Evolutionary conservation across 257 asterid genomes (phyloP).

Genomic region (Solanum chiquidenum): DNA sequence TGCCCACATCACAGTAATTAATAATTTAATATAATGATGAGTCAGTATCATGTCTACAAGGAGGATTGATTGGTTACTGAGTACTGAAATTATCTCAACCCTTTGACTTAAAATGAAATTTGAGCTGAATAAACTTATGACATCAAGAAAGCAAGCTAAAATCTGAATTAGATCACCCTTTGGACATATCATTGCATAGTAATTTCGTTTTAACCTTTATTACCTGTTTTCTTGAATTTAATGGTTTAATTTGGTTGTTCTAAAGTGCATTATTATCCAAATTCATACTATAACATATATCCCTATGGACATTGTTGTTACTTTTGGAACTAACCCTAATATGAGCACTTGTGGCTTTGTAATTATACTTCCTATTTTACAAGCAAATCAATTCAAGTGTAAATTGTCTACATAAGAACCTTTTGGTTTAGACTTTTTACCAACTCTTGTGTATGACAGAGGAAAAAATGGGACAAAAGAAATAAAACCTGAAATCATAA

Average conservation of each 20-base stretch:
- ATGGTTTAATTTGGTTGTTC: neutral
- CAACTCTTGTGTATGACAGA: neutral
- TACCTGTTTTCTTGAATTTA: neutral
- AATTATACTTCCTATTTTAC: neutral
- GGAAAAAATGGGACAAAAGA: neutral
- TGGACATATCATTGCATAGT: neutral
- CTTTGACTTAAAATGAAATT: neutral
- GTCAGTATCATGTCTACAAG: neutral
- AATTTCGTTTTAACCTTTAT: neutral
- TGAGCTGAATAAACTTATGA: neutral
- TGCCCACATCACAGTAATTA: neutral
- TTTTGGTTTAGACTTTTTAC: neutral
- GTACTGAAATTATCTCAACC: neutral
- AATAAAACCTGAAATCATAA: neutral
- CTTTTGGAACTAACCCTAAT: neutral
- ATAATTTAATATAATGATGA: neutral
- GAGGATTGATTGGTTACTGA: neutral
- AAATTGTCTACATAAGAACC: neutral
- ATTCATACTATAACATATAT: neutral
- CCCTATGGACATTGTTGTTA: neutral
- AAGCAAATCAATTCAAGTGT: neutral
- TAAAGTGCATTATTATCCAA: neutral
- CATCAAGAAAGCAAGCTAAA: neutral
- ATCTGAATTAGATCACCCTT: neutral
- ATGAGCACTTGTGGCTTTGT: neutral